Base-by-base conservation (phyloP, 2,329 filamentous ascomycete species). In the Amphichorda felina region DNA sequence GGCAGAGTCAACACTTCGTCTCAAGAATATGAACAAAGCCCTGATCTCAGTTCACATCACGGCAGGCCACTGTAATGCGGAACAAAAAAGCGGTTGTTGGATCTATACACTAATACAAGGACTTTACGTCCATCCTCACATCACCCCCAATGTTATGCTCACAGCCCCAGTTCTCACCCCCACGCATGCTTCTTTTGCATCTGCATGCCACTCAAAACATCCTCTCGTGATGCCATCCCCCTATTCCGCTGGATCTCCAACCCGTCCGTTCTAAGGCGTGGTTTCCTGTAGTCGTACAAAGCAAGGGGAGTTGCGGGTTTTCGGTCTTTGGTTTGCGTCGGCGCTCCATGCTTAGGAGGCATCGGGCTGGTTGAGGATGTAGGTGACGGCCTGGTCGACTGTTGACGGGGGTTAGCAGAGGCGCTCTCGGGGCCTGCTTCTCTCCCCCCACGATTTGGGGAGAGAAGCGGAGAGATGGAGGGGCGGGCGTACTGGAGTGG, bases 361-460 rank as follows among this genome's bases (percentile, higher is more conserved):
- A 64, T 94, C 87, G 54, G 88, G 88, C 70, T 94, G 87, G 63
- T 75, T 78, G 56, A 87, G 62, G 66, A 95, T 94, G 72, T 95
- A 95, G 59, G 88, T 79, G 47, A 94, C 85, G 49, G 88, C 88
- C 72, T 94, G 83, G 64, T 91, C 83, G 51, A 95, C 88, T 94
- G 53, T 30, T 17, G 27, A 9, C 5, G 29, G 29, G 27, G 7
- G 16, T 31, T 31, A 31, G 29, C 29, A 30, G 4, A 16, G 9
- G 17, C 17, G 27, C 6, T 14, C n/a, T n/a, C n/a, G n/a, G n/a
- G n/a, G n/a, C n/a, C n/a, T n/a, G n/a, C n/a, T n/a, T n/a, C n/a
- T n/a, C n/a, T n/a, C n/a, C n/a, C n/a, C n/a, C n/a, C n/a, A n/a
- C n/a, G n/a, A n/a, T n/a, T n/a, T n/a, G 14, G 11, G 13, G 29